phyloP scores from a whole-genome alignment of 768 basidiomycete species.

The Pulveroboletus sp. region DNA sequence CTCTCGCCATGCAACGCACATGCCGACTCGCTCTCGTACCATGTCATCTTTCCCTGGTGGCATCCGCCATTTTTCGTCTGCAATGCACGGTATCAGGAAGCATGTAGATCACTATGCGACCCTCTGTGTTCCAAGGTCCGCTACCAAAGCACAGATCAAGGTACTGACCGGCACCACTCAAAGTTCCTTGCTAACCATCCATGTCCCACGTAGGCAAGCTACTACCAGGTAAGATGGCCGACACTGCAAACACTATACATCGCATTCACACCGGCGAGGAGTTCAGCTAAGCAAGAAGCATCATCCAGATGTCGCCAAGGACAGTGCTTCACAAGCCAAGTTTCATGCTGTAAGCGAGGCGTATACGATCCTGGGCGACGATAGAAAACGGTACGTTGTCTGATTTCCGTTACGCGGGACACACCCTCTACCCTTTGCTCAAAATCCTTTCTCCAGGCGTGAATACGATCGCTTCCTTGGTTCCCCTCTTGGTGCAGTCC shows the following conservation, averaged over 20 bases:
- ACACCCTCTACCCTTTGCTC: background rate
- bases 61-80: slow-evolving; percentile 19
- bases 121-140: slow-evolving; percentile 24
- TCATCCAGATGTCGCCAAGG: slow-evolving; percentile 43
- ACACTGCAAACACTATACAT: background rate
- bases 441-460: slow-evolving; percentile 18
- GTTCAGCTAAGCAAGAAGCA: slow-evolving; percentile 43
- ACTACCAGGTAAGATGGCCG: slow-evolving; percentile 23
- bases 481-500: slow-evolving; percentile 8
- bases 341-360: slow-evolving; percentile 47
- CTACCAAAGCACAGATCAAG: slow-evolving; percentile 33
- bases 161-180: slow-evolving; percentile 4
- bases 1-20: too few species aligned
- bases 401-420: background rate
- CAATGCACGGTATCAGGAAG: slow-evolving; percentile 7
- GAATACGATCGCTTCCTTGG: slow-evolving; percentile 28
- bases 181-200: background rate
- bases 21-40: too few species aligned
- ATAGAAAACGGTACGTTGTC: slow-evolving; percentile 37
- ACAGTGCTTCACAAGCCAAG: slow-evolving; percentile 34
- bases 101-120: slow-evolving; percentile 26
- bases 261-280: background rate
- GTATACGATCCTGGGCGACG: slow-evolving; percentile 41
- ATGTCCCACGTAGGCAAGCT: slow-evolving; percentile 18
- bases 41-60: background rate